Base-by-base conservation (phyloP, 306 rosid genomes). In the Gynostemma pentaphyllum region DNA sequence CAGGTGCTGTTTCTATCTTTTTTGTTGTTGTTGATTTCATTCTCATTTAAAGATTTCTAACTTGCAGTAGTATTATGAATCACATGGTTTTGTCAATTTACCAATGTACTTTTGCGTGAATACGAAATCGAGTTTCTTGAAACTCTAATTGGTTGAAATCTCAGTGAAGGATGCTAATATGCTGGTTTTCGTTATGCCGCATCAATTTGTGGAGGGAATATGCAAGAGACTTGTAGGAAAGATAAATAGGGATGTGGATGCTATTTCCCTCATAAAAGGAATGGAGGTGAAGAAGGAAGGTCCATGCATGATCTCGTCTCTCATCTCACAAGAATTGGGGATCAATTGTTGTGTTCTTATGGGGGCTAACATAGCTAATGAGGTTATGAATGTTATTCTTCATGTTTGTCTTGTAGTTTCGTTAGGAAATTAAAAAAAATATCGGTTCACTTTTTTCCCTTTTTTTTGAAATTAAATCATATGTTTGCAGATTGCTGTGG, bases 261-360 rank as follows among this genome's bases (percentile, higher is more conserved):
- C 86, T 7, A 83, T 90, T 68, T 90, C 97, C 13, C 95, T 90
- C 14, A 78, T 90, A 24, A 90, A 87, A 80, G 97, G 97, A 51
- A 90, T 90, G 97, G 97, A 90, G 74, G 91, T 87, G 41, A 90
- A 90, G 80, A 85, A 73, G 84, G 97, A 90, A 83, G 97, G 97
- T 14, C 96, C 97, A 29, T 78, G 82, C 82, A 78, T 90, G 97
- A 90, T 90, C 70, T 90, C 97, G 49, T 76, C 81, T 15, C 88
- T 90, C 73, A 87, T 87, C 64, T 74, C 94, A 12, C 70, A 78
- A 7, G 78, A 73, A 45, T n/a, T 90, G 59, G 87, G 83, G 34
- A 78, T 85, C 65, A 90, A 81, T 73, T 90, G 96, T 57, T 90
- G 85, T 72, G 97, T 90, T 24, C 75, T 90, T 28, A 90, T 90